Evolutionary conservation across 148 eudicot genomes (phyloP).

Genomic region (Rhododendron henanense): DNA sequence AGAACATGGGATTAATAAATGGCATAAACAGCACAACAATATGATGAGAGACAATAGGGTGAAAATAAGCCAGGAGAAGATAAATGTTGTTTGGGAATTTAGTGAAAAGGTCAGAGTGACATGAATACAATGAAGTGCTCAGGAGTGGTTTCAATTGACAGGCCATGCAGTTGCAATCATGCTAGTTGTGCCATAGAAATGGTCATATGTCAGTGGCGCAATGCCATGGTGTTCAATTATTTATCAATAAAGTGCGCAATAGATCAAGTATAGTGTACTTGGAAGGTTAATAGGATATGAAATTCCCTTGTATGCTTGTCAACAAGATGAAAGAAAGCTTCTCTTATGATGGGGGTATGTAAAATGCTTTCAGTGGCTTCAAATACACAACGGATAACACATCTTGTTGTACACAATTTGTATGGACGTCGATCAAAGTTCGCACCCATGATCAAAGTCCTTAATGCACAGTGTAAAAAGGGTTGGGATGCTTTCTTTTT

Average conservation of each 20-base stretch:
- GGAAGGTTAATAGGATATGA: background rate
- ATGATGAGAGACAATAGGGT: background rate
- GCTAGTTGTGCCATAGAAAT: background rate
- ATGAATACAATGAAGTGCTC: background rate
- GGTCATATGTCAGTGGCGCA: background rate
- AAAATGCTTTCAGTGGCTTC: background rate
- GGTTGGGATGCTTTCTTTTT: background rate
- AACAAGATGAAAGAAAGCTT: background rate
- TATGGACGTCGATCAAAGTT: background rate
- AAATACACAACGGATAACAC: background rate
- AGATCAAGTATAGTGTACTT: background rate
- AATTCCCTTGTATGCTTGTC: background rate
- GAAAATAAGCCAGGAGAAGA: background rate
- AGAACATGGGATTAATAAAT: background rate
- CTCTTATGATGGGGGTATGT: background rate
- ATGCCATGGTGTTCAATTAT: background rate
- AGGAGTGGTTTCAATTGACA: background rate
- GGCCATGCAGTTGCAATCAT: background rate
- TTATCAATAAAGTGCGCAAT: background rate
- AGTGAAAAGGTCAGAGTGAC: background rate
- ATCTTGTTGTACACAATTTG: background rate
- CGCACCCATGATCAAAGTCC: background rate
- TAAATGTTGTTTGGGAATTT: background rate
- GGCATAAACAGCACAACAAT: background rate
- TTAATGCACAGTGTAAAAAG: background rate